Base-by-base conservation (phyloP, 345 rosid genomes). In the Ceriops tagal region DNA sequence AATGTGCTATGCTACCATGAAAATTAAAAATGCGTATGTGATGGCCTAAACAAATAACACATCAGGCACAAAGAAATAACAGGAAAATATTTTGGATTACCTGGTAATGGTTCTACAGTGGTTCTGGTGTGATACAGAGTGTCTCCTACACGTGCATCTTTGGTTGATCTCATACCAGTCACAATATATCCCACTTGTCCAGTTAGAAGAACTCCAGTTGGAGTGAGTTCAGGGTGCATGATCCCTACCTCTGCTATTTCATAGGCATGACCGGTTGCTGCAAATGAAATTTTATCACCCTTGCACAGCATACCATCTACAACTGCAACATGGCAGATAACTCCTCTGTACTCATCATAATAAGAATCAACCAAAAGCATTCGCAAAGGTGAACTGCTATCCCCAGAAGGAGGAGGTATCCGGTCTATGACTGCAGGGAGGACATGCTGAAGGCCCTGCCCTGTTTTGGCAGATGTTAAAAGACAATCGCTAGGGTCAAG, bases 151-250 rank as follows among this genome's bases (percentile, higher is more conserved):
- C 93, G 97, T 57, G 99, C 99, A 64, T 92, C 99, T 84, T 87
- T 92, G 32, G 99, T 95, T 58, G 99, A 88, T 43, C 97, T 89
- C 96, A 95, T 95, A 13, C 96, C 97, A n/a, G 86, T 88, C 30
- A 95, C 93, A 83, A 95, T 80, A 80, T 95, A 92, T 66, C 97
- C 99, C 63, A 95, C 99, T 74, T 95, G 99, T 72, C 99, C 97
- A 1, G 96, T 92, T 24, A 87, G 82, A 79, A 95, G 99, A 75
- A 87, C 72, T 53, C 91, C 99, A 26, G 99, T 95, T 27, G 95
- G 80, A 72, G 88, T 88, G 74, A 95, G 96, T 64, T 95, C 97
- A 73, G 97, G 99, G 78, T 92, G 92, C 96, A 95, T 95, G 78
- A 95, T 76, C 58, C 99, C 99, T 18, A 95, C 86, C 79, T 92